A percentile compares a stretch with the other conserved stretches of the same genome.
phyloP scores from a whole-genome alignment of 2,329 filamentous ascomycete species.

The Fusarium gaditjirri region DNA sequence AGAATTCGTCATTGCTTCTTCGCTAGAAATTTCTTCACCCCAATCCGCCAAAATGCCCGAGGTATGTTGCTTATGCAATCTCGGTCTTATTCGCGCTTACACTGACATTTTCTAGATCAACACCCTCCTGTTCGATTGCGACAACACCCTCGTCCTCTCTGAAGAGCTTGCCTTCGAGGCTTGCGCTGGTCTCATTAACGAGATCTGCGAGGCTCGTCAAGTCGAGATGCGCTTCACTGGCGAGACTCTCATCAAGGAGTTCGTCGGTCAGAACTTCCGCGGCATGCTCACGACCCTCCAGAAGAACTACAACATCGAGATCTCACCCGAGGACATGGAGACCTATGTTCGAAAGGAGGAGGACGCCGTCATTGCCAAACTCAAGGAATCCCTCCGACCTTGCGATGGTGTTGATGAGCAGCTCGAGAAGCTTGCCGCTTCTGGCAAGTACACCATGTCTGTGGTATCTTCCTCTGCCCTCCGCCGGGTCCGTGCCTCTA shows the following conservation, averaged over 20 bases:
- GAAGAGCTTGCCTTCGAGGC: conserved; percentile 93
- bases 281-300: conserved; percentile 86
- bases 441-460: conserved; percentile 75
- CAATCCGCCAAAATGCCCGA: conserved; percentile 49
- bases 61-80: conserved; percentile 36
- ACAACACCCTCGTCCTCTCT: conserved; percentile 94
- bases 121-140: conserved; percentile 78
- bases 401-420: conserved; percentile 75
- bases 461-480: conserved; percentile 86
- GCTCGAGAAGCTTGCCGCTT: conserved; percentile 70
- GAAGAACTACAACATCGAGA: conserved; percentile 77
- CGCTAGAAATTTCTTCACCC: neutral
- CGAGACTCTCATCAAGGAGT: conserved; percentile 81
- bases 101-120: conserved; percentile 60
- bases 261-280: conserved; percentile 94
- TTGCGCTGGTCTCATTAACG: conserved; percentile 88
- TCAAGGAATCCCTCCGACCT: conserved; percentile 73
- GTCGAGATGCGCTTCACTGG: conserved; percentile 78
- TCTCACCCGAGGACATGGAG: conserved; percentile 75
- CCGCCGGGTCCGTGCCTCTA: conserved; percentile 78
- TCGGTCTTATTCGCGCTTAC: neutral
- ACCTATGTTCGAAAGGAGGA: conserved; percentile 81
- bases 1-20: neutral
- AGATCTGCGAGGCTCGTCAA: conserved; percentile 76
- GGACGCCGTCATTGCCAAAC: conserved; percentile 83